These are phyloP conservation scores for Podospora anserina DNA, from an alignment of 495 filamentous ascomycete species.

Conservation along the genomic window DNA sequence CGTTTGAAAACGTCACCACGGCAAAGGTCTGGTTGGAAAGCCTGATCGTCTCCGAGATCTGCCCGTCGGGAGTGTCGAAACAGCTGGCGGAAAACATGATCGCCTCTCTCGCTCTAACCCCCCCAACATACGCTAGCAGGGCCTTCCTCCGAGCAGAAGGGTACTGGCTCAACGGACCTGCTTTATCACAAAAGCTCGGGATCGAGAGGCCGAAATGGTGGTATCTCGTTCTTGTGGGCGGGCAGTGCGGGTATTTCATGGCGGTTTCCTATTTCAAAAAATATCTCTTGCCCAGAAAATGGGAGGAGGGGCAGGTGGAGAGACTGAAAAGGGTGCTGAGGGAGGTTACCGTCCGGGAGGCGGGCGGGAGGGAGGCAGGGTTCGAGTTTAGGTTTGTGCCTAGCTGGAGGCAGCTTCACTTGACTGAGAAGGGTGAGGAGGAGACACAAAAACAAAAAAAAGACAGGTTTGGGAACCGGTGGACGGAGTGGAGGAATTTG, in stretches of 20 bases:
- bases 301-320: slow-evolving; percentile 58
- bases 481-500: slow-evolving; percentile 12
- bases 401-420: slow-evolving; percentile 26
- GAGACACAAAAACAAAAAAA: background rate
- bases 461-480: background rate
- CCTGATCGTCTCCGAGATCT: slow-evolving; percentile 58
- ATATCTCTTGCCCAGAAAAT: slow-evolving; percentile 41
- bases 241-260: slow-evolving; percentile 67
- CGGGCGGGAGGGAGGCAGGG: slow-evolving; percentile 37
- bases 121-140: slow-evolving; percentile 59
- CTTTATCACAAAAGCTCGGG: slow-evolving; percentile 58
- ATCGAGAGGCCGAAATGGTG: slow-evolving; percentile 55
- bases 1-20: slow-evolving; percentile 51
- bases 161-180: slow-evolving; percentile 65
- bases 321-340: slow-evolving; percentile 13
- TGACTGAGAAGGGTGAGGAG: background rate
- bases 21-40: slow-evolving; percentile 65
- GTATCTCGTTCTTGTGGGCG: slow-evolving; percentile 59
- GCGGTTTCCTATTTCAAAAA: slow-evolving; percentile 53
- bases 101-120: slow-evolving; percentile 55
- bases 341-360: slow-evolving; percentile 19
- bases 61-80: slow-evolving; percentile 58
- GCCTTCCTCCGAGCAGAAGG: slow-evolving; percentile 64
- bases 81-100: slow-evolving; percentile 74
- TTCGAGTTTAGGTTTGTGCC: slow-evolving; percentile 69